Percentiles rank a stretch among this genome's conserved stretches.
phyloP scores from a whole-genome alignment of 192 early-diverging fungal species.

The Coemansia sp. region DNA sequence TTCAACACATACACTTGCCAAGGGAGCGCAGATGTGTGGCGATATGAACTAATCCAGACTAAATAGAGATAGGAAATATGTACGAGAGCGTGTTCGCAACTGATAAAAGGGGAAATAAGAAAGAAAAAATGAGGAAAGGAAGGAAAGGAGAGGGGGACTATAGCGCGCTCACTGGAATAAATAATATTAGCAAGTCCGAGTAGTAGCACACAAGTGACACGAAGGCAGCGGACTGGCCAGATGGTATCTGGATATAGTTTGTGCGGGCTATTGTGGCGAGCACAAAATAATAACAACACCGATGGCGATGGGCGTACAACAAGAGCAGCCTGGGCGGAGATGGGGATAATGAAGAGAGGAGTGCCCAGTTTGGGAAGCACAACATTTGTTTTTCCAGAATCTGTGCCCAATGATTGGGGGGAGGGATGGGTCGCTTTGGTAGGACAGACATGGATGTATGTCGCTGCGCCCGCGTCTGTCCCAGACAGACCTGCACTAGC shows the following conservation, averaged over 20 bases:
- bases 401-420: not conserved
- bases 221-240: conserved; percentile 4
- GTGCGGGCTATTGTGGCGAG: conserved; percentile 6
- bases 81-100: not conserved
- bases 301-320: not conserved
- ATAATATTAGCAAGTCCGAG: not conserved
- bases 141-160: not conserved
- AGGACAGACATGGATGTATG: not conserved
- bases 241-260: conserved; percentile 6
- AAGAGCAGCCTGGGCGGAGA: conserved; percentile 1
- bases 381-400: conserved; percentile 4
- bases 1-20: not conserved
- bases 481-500: not conserved
- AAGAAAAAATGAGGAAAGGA: not conserved
- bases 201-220: conserved; percentile 3
- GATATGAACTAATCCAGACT: conserved; percentile 1
- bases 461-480: conserved; percentile 1
- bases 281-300: conserved; percentile 12
- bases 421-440: not conserved
- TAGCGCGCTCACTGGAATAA: not conserved
- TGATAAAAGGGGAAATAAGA: not conserved
- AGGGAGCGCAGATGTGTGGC: not conserved
- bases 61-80: not conserved
- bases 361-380: conserved; percentile 9
- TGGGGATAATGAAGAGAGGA: not conserved